Evolutionary conservation across 768 basidiomycete species (phyloP), one percentile per base, ranked within the genome.

Genomic region (Leccinum subtestaceum): DNA sequence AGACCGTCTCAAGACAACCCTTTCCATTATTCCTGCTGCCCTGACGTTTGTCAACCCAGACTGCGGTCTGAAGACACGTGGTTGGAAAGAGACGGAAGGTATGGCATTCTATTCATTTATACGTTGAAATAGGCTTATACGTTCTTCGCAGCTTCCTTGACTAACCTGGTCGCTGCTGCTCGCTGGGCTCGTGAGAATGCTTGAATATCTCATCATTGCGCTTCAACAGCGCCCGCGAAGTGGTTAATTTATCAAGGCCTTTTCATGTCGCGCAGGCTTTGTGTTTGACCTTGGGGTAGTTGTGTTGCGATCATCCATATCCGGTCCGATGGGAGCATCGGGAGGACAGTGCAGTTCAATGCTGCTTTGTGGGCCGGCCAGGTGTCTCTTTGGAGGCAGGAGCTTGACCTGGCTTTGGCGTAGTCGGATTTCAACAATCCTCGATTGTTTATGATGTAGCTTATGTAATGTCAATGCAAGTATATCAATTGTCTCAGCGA

Each of bases 11-110:
- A 84, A 84, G 75, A 75, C 85, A 64, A 94, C 96, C 84, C 85
- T 93, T 67, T 78, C 79, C 55, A 89, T 90, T 70, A 85, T 98
- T 64, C 88, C 91, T 59, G 81, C 83, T 69, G 82, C 88, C 59
- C 83, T 95, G 58, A 83, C 93, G 74, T 91, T 92, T 74, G 81
- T 98, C 77, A 98, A 98, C 83, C 96, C 96, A 59, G 96, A 98
- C 75, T 98, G 96, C 72, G 97, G 96, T 78, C 82, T 98, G 68
- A 98, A 98, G 85, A 98, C 96, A 65, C 93, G 95, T 82, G 93
- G 89, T 68, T 97, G 95, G 95, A 90, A 91, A 76, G 95, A 98
- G 83, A 98, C 95, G 47, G 91, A 97, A 80, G 84, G 85, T 80
- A 53, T 36, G 68, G 66, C 57, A 10, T 40, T 23, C n/a, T 58